Conservation (phyloP, 202 grass and related monocot genomes). For the Brachypodium distachyon region DNA sequence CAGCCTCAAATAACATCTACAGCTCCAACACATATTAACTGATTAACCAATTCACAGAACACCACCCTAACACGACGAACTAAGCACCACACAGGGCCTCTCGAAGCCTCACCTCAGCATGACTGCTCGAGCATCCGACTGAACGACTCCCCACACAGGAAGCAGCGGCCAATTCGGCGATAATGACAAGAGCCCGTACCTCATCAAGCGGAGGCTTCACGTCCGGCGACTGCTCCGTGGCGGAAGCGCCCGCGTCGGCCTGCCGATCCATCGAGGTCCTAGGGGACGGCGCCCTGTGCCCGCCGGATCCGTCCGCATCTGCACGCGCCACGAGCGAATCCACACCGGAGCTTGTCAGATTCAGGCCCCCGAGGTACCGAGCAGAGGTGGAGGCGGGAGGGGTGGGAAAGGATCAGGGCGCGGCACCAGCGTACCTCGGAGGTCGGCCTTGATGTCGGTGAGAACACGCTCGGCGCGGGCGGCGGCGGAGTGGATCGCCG, state of each 20-base stretch:
- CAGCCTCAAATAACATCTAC: neutral
- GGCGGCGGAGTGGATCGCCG: slow-evolving; percentile 64
- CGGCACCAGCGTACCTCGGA: slow-evolving; percentile 28
- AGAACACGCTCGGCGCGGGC: slow-evolving; percentile 55
- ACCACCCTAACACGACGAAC: neutral
- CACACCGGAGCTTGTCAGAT: slow-evolving; percentile 26
- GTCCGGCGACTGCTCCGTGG: neutral
- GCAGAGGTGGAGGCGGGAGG: neutral
- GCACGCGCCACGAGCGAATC: slow-evolving; percentile 6
- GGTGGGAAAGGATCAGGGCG: neutral
- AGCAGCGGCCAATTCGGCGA: neutral
- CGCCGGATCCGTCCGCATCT: slow-evolving; percentile 47
- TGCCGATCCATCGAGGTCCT: slow-evolving; percentile 43
- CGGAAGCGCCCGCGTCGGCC: neutral
- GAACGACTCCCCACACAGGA: neutral
- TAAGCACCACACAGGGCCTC: neutral
- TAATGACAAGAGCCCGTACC: slow-evolving; percentile 6
- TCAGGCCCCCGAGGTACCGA: neutral
- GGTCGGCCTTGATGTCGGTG: slow-evolving; percentile 70
- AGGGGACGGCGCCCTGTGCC: slow-evolving; percentile 30
- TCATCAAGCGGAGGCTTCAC: slow-evolving; percentile 17
- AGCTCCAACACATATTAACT: neutral
- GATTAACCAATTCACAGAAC: neutral
- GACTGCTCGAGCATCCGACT: neutral
- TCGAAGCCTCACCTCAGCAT: neutral